Evolutionary conservation across 129 eudicot genomes (phyloP), one percentile per base, ranked within the genome.

Genomic region (Tanacetum coccineum): DNA sequence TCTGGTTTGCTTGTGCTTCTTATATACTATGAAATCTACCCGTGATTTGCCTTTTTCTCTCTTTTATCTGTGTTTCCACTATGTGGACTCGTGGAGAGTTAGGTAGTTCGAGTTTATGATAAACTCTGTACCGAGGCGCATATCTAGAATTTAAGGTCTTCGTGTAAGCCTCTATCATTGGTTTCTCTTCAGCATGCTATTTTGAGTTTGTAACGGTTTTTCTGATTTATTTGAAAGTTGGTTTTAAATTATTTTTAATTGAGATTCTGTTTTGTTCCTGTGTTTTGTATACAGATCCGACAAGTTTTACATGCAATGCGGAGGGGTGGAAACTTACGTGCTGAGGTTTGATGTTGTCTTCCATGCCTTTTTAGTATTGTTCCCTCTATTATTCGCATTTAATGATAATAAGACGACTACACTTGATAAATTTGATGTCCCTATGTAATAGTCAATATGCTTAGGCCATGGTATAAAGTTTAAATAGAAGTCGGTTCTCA

Each of bases 251-350:
- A 13, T n/a, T n/a, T n/a, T n/a, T n/a, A n/a, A n/a, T 2, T 36
- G 14, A 9, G 47, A 36, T 14, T 4, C 7, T 8, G 40, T 22
- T 21, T 21, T 19, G n/a, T 60, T 14, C 17, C n/a, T n/a, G n/a
- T 30, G 6, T 59, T 4, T 19, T 81, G 54, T 53, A 49, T n/a
- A 80, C 88, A 89, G 96, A 84, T 89, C 72, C 90, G 91, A 4
- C 91, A 86, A 3, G 83, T 89, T 55, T 74, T 84, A 66, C 74
- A 78, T 84, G 91, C 95, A 47, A 80, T 83, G 86, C 81, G 96
- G 46, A 86, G 96, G 82, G 88, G 91, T 17, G 91, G 73, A 56
- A 87, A 78, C 73, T 74, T 81, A 61, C 88, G 80, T 26, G 86
- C 90, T 13, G 90, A 89, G 96, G 96, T 89, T 74, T 69, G 86